phyloP scores from a whole-genome alignment of 305 asterid species.

The Vinca major region DNA sequence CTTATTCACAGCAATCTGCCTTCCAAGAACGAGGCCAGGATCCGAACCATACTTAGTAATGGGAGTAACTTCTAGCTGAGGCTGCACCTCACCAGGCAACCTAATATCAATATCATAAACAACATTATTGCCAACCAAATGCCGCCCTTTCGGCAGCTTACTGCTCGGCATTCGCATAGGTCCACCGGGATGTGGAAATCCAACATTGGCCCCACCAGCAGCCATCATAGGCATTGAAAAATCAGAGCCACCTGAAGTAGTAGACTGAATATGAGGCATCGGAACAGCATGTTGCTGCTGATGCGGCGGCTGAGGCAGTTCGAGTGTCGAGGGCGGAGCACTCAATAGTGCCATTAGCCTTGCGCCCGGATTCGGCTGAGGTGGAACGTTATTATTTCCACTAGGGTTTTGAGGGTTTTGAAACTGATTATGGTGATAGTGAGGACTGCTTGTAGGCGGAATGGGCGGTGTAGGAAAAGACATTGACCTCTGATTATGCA shows the following conservation, averaged over 20 bases:
- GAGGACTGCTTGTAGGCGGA: constrained; percentile 20
- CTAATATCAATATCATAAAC: constrained; percentile 65
- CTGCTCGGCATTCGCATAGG: constrained; percentile 69
- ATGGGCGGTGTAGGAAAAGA: constrained; percentile 47
- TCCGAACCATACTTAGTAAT: constrained; percentile 86
- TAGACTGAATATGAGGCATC: constrained; percentile 38
- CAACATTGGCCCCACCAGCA: constrained; percentile 32
- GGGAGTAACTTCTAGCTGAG: constrained; percentile 93
- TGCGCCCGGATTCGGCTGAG: constrained; percentile 47
- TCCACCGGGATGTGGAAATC: constrained; percentile 26
- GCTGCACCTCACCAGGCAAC: constrained; percentile 81
- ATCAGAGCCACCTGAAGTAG: constrained; percentile 57
- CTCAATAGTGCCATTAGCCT: constrained; percentile 76
- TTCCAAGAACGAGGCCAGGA: constrained; percentile 77
- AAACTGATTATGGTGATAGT: constrained; percentile 29
- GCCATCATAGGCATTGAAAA: constrained; percentile 27
- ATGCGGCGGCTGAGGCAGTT: constrained; percentile 29
- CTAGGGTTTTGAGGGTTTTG: constrained; percentile 32
- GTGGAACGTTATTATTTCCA: constrained; percentile 1
- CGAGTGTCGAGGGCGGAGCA: constrained; percentile 46
- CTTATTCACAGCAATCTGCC: constrained; percentile 87
- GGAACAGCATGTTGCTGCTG: constrained; percentile 33
- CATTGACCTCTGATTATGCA: constrained; percentile 50
- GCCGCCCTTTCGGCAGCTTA: constrained; percentile 82
- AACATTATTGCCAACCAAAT: constrained; percentile 50